Base-by-base conservation (phyloP, 2,329 filamentous ascomycete genomes). In the Raffaelea deltoideospora region DNA sequence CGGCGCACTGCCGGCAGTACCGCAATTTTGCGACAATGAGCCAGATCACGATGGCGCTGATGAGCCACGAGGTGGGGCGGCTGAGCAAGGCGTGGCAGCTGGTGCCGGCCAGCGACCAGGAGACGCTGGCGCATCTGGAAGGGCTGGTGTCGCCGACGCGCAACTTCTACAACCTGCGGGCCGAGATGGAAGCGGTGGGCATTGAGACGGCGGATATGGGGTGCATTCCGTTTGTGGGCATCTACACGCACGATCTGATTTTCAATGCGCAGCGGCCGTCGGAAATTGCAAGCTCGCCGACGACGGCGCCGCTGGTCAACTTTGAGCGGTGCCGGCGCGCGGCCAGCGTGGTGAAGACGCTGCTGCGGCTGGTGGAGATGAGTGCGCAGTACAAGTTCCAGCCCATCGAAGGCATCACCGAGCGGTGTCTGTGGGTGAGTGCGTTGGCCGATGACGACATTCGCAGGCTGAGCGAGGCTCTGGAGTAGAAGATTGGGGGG, bases 11-110 rank as follows among this genome's bases (percentile, higher is more conserved):
- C 46, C 74, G 81, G 33, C 72, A 67, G 23, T 76, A 84, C 45
- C 76, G 81, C 49, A 90, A 90, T 55, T 90, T 84, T 52, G 82
- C 83, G 7, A 88, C 83, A 2, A 77, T 85, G 64, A 83, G 79
- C 37, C 83, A 90, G 53, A 72, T 90, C 39, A 73, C 80, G 3
- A 76, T 88, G 39, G 83, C 82, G 2, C 61, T 90, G 31, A 75
- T 81, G 7, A 84, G 76, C 30, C 76, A 76, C 41, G 81, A 87
- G 45, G 64, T 87, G 18, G 63, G 72, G 18, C 70, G 80, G 15
- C 63, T 90, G 14, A 60, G 65, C 18, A 67, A 64, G 47, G 88
- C 83, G 0, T 90, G 83, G 83, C 60, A 66, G 3, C 59, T 82
- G 47, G 70, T 90, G 14, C 73, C 81, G 2, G 54, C 65, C 1